phyloP scores from a whole-genome alignment of 2,329 filamentous ascomycete genomes.

The Microascus cirrosus region DNA sequence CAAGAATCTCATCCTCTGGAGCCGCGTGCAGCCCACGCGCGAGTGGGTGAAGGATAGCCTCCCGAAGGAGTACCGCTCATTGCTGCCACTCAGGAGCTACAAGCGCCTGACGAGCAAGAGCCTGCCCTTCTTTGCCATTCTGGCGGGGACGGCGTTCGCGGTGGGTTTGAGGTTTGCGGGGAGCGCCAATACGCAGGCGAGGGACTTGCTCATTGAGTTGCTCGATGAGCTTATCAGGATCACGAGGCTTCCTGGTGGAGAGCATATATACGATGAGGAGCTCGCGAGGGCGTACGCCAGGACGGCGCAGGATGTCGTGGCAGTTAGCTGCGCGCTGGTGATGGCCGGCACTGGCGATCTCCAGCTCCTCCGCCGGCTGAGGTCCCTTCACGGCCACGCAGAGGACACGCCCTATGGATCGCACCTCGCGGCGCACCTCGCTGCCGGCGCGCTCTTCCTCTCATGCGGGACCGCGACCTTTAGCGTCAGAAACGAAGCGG shows the following conservation, averaged over 20 bases:
- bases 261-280: constrained; percentile 64
- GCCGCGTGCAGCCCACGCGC: constrained; percentile 60
- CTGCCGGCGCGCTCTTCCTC: constrained; percentile 81
- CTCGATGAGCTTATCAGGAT: constrained; percentile 80
- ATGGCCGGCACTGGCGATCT: constrained; percentile 96
- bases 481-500: constrained; percentile 74
- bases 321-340: constrained; percentile 71
- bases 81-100: constrained; percentile 48
- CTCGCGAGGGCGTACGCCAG: constrained; percentile 72
- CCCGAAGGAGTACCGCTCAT: constrained; percentile 55
- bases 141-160: constrained; percentile 79
- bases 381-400: constrained; percentile 72
- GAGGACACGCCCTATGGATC: constrained; percentile 79
- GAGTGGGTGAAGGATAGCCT: constrained; percentile 68
- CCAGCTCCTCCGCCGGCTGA: constrained; percentile 69
- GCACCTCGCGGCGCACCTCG: constrained; percentile 85
- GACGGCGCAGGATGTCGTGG: constrained; percentile 84
- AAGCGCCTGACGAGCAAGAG: constrained; percentile 64
- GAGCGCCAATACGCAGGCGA: constrained; percentile 56
- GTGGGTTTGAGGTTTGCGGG: constrained; percentile 66
- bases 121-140: constrained; percentile 84
- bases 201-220: constrained; percentile 74
- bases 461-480: constrained; percentile 90
- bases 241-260: constrained; percentile 28
- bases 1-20: constrained; percentile 89